Evolutionary conservation across 495 filamentous ascomycete species (phyloP), one percentile per base, ranked within the genome.

Genomic region (Neurospora tetraspora): DNA sequence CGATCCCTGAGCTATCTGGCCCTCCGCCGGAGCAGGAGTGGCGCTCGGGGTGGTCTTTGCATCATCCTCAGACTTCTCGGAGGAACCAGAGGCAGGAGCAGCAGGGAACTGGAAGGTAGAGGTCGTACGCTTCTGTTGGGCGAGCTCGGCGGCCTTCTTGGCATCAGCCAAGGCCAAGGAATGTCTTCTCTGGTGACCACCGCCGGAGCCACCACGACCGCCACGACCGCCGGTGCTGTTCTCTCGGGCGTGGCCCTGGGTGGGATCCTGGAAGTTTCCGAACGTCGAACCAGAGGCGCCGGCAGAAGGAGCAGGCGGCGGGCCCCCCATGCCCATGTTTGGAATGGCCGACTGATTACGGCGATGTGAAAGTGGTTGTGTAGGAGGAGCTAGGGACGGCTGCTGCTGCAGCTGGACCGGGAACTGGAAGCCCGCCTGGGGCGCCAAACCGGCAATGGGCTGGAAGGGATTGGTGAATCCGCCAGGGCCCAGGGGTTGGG

Each of bases 321-420:
- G 93, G 27, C 93, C 53, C 53, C 27, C 96, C 91, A 96, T 91
- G 65, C 90, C 89, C 87, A 99, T 93, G 72, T 94, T 95, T 31
- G 96, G 94, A 74, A 98, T 87, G 77, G 96, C 96, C 78, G 96
- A 98, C 81, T 97, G 95, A 85, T 98, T 98, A 82, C 96, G 94
- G 80, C 96, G 94, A 85, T 99, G 96, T 77, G 94, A 91, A 73
- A 92, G 85, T 78, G 93, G 88, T 80, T 93, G 86, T 45, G 88
- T 89, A n/a, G 92, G 91, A 69, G 91, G 86, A 76, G 90, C 92
- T 88, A 96, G 90, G 40, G 89, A 85, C 80, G 84, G 80, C 75
- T 89, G 89, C 78, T 93, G 91, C 79, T 91, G 92, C 78, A 91
- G 86, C 82, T 91, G 89, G 75, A 91, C 92, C 39, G 93, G 93